A percentile compares a stretch with the other conserved stretches of the same genome.
phyloP scores from a whole-genome alignment of 768 basidiomycete genomes.

The Dentipellis fragilis region DNA sequence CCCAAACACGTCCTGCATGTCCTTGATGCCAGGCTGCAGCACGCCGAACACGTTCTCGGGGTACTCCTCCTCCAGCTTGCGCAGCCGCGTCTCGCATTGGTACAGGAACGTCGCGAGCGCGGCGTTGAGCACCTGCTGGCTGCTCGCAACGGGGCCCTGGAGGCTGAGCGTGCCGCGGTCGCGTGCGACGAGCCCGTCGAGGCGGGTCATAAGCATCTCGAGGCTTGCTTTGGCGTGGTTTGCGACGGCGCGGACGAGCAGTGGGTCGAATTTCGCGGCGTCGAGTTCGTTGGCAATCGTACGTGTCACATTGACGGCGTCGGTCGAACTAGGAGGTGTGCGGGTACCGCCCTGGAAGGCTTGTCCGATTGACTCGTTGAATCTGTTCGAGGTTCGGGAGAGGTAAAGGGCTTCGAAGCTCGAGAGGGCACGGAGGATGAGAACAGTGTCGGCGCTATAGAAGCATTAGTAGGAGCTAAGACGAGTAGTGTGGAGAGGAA shows the following conservation, averaged over 20 bases:
- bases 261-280: constrained; percentile 84
- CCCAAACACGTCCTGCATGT: constrained; percentile 40
- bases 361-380: constrained; percentile 75
- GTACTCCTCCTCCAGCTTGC: constrained; percentile 61
- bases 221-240: constrained; percentile 59
- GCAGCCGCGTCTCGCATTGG: constrained; percentile 60
- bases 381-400: constrained; percentile 67
- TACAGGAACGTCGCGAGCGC: constrained; percentile 73
- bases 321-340: constrained; percentile 59
- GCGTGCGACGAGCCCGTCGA: constrained; percentile 60
- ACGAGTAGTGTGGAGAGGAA: constrained; percentile 1
- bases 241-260: constrained; percentile 73
- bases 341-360: constrained; percentile 67
- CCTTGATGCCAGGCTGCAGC: constrained; percentile 50
- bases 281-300: constrained; percentile 86
- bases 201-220: constrained; percentile 53
- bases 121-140: constrained; percentile 70
- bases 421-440: constrained; percentile 75
- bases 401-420: constrained; percentile 86
- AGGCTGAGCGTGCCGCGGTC: constrained; percentile 75
- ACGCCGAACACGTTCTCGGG: constrained; percentile 43
- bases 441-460: constrained; percentile 79
- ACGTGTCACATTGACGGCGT: constrained; percentile 71
- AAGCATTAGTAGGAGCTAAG: background rate
- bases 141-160: constrained; percentile 66